Conservation (phyloP, 2,329 filamentous ascomycete genomes). For the Leptographium procerum region DNA sequence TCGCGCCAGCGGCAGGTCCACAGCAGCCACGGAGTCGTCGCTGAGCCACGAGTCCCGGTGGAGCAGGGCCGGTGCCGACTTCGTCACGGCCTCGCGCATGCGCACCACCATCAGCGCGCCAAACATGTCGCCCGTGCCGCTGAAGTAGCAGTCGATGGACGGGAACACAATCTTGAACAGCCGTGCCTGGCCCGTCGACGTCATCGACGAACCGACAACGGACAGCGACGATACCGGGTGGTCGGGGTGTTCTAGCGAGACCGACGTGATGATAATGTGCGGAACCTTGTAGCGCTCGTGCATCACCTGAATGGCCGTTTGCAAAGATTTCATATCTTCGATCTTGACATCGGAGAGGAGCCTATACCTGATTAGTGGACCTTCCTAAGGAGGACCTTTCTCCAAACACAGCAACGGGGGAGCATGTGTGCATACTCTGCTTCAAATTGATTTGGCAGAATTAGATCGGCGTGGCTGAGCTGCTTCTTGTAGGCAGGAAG, state of each 20-base stretch:
- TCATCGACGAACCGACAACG: constrained; percentile 67
- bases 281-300: constrained; percentile 68
- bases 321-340: constrained; percentile 59
- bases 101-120: constrained; percentile 80
- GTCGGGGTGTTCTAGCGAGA: constrained; percentile 52
- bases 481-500: constrained; percentile 81
- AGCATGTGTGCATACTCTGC: constrained; percentile 53
- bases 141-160: constrained; percentile 85
- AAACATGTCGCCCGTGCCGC: constrained; percentile 97
- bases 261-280: constrained; percentile 86
- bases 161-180: constrained; percentile 83
- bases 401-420: background rate
- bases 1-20: constrained; percentile 68
- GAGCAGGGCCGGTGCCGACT: constrained; percentile 28
- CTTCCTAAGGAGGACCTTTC: too few species aligned
- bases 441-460: constrained; percentile 94
- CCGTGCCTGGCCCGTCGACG: constrained; percentile 53
- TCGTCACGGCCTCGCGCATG: constrained; percentile 65
- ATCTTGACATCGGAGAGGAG: constrained; percentile 79
- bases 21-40: constrained; percentile 55
- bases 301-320: constrained; percentile 61
- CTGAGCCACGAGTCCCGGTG: constrained; percentile 59
- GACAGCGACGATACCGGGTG: constrained; percentile 44
- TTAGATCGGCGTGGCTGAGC: constrained; percentile 73
- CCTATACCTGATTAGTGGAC: constrained; percentile 30